Evolutionary conservation across 345 rosid genomes (phyloP), one percentile per base, ranked within the genome.

Genomic region (Camelina neglecta): DNA sequence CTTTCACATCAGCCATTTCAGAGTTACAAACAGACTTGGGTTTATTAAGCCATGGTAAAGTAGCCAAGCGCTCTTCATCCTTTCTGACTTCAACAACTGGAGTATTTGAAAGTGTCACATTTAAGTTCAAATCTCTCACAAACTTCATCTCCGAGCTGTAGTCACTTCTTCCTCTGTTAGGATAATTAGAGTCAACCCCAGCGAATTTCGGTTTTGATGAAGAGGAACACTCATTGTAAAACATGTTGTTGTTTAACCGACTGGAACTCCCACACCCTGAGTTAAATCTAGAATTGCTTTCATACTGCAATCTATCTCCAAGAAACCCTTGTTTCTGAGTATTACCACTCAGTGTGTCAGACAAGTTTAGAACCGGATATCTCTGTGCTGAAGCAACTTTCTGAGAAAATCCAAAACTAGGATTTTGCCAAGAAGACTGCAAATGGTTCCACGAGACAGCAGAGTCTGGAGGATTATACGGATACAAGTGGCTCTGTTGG

Each of bases 381-480:
- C 74, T 61, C 81, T 86, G 93, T 65, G 59, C 84, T 33, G 91
- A 60, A 45, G 81, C 64, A 29, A 84, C 73, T 82, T 76, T 87
- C 83, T 83, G 93, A 83, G 71, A 83, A 76, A 89, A 81, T 71
- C 85, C 82, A 74, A 76, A 70, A 64, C 68, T 57, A 74, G 85
- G 75, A 48, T 85, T 87, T 72, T 85, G 89, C 83, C 86, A 85
- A 76, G 88, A 73, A 24, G 86, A 77, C 77, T 79, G 80, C 16
- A 87, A 81, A 53, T 78, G 84, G 72, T 89, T 79, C 87, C 86
- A 84, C 16, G 85, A 73, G 66, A 81, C 81, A 60, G 81, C 69
- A 71, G 80, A 70, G 80, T 79, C 89, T 82, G 82, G 71, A 68
- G 83, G 73, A 54, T 77, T 73, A 75, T 74, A 65, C 9, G 71